A percentile compares a stretch with the other conserved stretches of the same genome.
These are phyloP conservation scores for Ampelomyces quisqualis DNA, from an alignment of 2,329 filamentous ascomycete genomes.

Conservation along the genomic window DNA sequence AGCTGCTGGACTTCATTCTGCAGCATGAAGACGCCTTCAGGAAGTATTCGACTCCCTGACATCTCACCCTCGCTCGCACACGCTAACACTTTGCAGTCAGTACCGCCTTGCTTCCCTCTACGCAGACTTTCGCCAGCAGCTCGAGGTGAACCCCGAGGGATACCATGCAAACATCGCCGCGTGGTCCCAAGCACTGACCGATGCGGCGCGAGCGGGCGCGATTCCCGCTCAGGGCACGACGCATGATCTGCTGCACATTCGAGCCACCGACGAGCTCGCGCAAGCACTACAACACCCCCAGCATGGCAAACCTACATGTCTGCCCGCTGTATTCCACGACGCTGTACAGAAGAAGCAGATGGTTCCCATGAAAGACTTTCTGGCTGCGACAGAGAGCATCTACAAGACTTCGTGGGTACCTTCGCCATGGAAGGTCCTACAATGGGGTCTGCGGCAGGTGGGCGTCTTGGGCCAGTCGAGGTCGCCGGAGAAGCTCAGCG, in stretches of 20 bases:
- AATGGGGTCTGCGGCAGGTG: slow-evolving; percentile 69
- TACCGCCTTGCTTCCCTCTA: slow-evolving; percentile 81
- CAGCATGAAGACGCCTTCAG: slow-evolving; percentile 53
- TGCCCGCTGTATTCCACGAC: slow-evolving; percentile 77
- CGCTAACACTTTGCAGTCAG: too few relatives aligned
- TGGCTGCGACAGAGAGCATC: slow-evolving; percentile 65
- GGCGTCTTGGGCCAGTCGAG: slow-evolving; percentile 58
- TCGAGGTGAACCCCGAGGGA: slow-evolving; percentile 77
- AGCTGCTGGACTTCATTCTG: slow-evolving; percentile 64
- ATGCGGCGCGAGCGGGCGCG: slow-evolving; percentile 65
- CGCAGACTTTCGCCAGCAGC: slow-evolving; percentile 77
- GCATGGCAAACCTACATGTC: slow-evolving; percentile 76
- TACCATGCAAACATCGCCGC: slow-evolving; percentile 77
- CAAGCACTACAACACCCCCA: slow-evolving; percentile 72
- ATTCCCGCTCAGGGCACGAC: slow-evolving; percentile 47
- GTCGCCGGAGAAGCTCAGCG: slow-evolving; percentile 58
- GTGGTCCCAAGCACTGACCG: slow-evolving; percentile 74
- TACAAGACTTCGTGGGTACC: slow-evolving; percentile 70
- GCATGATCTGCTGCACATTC: slow-evolving; percentile 54
- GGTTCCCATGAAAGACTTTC: slow-evolving; percentile 69
- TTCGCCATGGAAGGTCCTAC: slow-evolving; percentile 68
- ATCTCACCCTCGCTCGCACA: too few relatives aligned
- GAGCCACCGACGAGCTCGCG: slow-evolving; percentile 63
- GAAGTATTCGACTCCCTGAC: slow-evolving; percentile 45
- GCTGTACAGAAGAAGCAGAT: slow-evolving; percentile 69